Evolutionary conservation across 371 early-diverging fungal species (phyloP).

Genomic region (Mortierella sp.): DNA sequence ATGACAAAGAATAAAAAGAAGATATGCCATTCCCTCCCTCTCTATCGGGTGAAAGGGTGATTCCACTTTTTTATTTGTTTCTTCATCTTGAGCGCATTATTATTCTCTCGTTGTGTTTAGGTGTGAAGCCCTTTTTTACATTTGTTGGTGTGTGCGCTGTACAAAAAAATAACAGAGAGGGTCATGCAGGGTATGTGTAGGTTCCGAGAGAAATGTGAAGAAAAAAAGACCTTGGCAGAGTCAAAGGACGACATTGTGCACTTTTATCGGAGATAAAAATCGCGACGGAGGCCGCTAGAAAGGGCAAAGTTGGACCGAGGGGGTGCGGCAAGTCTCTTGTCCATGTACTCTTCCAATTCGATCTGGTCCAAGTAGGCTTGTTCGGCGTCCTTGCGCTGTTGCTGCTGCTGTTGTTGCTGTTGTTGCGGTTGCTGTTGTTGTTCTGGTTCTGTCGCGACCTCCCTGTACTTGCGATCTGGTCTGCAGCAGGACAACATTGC

Average conservation of each 20-base stretch:
- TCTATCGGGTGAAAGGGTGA: too few relatives aligned
- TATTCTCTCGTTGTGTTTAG: not conserved
- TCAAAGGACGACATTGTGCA: not conserved
- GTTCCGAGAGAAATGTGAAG: not conserved
- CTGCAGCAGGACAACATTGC: slow-evolving; percentile 10
- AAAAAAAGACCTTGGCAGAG: not conserved
- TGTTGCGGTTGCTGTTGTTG: not conserved
- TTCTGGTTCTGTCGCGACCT: not conserved
- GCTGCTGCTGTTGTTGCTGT: not conserved
- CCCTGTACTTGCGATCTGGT: not conserved
- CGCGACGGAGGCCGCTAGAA: not conserved
- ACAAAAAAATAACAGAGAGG: not conserved
- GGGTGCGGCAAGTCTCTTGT: not conserved
- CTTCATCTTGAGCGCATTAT: too few relatives aligned
- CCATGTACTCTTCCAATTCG: not conserved
- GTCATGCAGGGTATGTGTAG: not conserved
- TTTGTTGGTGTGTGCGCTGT: not conserved
- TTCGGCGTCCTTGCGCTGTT: not conserved
- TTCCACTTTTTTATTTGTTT: too few relatives aligned
- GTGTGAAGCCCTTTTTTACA: not conserved
- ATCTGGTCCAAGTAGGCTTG: not conserved
- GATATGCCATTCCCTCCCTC: too few relatives aligned
- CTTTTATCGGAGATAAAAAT: not conserved
- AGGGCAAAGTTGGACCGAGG: not conserved
- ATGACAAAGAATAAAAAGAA: too few relatives aligned